These are phyloP conservation scores for Immersiporthe knoxdaviesiana DNA, from an alignment of 2,329 filamentous ascomycete genomes.

Conservation along the genomic window DNA sequence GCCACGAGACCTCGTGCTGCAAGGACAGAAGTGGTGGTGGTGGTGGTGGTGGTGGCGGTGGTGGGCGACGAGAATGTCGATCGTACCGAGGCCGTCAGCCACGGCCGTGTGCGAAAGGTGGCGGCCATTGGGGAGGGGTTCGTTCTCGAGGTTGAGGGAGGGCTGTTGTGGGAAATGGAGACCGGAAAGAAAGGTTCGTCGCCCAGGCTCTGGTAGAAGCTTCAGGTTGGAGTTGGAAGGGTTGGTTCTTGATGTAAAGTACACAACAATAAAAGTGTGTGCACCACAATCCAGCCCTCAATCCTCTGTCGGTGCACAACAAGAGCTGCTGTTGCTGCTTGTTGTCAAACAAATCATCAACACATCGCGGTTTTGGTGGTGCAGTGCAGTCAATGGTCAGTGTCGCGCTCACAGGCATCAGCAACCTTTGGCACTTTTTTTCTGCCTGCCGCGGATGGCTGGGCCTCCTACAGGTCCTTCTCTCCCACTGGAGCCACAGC, in stretches of 20 bases:
- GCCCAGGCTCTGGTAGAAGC: background rate
- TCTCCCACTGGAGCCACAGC: too few species aligned
- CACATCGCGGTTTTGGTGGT: background rate
- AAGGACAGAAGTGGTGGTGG: too few species aligned
- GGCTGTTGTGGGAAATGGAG: background rate
- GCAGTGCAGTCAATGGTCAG: background rate
- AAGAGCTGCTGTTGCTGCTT: background rate
- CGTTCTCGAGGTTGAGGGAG: background rate
- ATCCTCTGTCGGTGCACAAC: background rate
- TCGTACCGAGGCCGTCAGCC: conserved; percentile 12
- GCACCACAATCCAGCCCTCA: background rate
- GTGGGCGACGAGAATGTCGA: background rate
- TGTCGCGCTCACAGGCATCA: conserved; percentile 6
- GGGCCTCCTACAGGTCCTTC: too few species aligned
- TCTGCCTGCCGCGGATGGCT: background rate
- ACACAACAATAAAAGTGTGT: background rate
- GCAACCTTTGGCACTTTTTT: background rate
- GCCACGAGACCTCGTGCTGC: conserved; percentile 9
- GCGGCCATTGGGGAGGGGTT: conserved; percentile 26
- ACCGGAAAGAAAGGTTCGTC: background rate
- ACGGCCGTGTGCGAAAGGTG: conserved; percentile 30
- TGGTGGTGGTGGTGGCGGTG: too few species aligned
- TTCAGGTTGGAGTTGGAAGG: background rate
- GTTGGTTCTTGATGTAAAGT: too few species aligned
- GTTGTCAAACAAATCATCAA: background rate